These are phyloP conservation scores for Phlebiopsis flavidoalba DNA, from an alignment of 768 basidiomycete species.

Conservation along the genomic window DNA sequence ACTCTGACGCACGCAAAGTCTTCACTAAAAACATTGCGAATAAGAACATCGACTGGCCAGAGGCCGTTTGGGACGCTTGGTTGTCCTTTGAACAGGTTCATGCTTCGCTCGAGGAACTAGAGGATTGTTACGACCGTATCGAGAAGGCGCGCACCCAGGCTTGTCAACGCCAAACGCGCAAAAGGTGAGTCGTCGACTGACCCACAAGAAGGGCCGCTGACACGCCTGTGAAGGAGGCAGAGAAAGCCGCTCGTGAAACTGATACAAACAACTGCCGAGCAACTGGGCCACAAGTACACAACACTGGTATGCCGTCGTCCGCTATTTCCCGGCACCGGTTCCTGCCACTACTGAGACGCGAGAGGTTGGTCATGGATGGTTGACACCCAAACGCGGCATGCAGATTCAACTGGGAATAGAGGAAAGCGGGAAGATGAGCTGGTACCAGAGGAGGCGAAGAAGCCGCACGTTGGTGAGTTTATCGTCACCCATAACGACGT, in stretches of 20 bases:
- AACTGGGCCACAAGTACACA: slow-evolving; percentile 32
- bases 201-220: background rate
- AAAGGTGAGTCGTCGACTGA: slow-evolving; percentile 44
- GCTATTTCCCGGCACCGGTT: slow-evolving; percentile 26
- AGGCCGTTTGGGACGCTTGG: slow-evolving; percentile 91
- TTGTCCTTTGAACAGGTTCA: slow-evolving; percentile 80
- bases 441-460: slow-evolving; percentile 45
- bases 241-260: slow-evolving; percentile 51
- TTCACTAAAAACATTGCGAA: slow-evolving; percentile 63
- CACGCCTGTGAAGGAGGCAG: slow-evolving; percentile 39
- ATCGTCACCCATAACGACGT: slow-evolving; percentile 2
- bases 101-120: slow-evolving; percentile 65
- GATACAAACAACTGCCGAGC: slow-evolving; percentile 39
- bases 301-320: too few species aligned
- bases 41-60: slow-evolving; percentile 90
- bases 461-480: slow-evolving; percentile 53
- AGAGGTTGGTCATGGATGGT: slow-evolving; percentile 38
- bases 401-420: slow-evolving; percentile 45
- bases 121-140: slow-evolving; percentile 56
- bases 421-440: slow-evolving; percentile 55
- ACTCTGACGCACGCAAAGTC: slow-evolving; percentile 57
- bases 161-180: slow-evolving; percentile 55
- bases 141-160: slow-evolving; percentile 58
- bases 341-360: slow-evolving; percentile 12
- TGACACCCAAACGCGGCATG: slow-evolving; percentile 29